A percentile compares a stretch with the other conserved stretches of the same genome.
Conservation (phyloP, 2,329 filamentous ascomycete species). For the Cladosporium oxysporum region DNA sequence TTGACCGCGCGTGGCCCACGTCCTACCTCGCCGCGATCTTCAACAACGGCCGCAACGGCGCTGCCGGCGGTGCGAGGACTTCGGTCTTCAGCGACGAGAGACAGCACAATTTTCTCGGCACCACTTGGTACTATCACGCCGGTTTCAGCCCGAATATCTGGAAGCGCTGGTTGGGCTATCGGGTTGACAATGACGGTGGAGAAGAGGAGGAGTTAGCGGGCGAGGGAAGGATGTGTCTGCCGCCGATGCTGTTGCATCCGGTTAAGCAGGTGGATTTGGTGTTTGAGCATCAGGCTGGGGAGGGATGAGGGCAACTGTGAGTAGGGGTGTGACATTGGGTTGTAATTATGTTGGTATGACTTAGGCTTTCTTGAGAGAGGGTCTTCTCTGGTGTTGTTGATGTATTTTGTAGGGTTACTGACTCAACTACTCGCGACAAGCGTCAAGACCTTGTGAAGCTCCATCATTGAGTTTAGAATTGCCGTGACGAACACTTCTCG, state of each 20-base stretch:
- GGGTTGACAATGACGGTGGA: slow-evolving; percentile 54
- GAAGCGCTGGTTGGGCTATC: slow-evolving; percentile 58
- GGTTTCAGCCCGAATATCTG: slow-evolving; percentile 56
- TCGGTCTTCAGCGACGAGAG: slow-evolving; percentile 53
- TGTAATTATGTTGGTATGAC: neutral
- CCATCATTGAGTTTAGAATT: neutral
- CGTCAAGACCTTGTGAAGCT: neutral
- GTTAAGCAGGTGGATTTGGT: slow-evolving; percentile 51
- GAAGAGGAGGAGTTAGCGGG: slow-evolving; percentile 44
- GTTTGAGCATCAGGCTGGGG: slow-evolving; percentile 37
- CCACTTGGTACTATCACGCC: slow-evolving; percentile 57
- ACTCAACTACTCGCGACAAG: neutral
- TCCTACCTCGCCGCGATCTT: slow-evolving; percentile 57
- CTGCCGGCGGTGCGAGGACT: slow-evolving; percentile 50
- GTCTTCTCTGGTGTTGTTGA: neutral
- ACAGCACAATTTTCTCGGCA: slow-evolving; percentile 56
- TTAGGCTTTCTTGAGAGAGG: neutral
- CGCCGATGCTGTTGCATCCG: slow-evolving; percentile 49
- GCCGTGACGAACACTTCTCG: neutral
- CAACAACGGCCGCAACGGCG: slow-evolving; percentile 57
- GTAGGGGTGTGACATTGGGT: neutral
- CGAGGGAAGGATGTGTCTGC: slow-evolving; percentile 52
- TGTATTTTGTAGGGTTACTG: neutral
- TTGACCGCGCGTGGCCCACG: slow-evolving; percentile 58
- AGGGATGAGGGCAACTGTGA: neutral